These are phyloP conservation scores for Filosporella fistucella DNA, from an alignment of 495 filamentous ascomycete species.

Conservation along the genomic window DNA sequence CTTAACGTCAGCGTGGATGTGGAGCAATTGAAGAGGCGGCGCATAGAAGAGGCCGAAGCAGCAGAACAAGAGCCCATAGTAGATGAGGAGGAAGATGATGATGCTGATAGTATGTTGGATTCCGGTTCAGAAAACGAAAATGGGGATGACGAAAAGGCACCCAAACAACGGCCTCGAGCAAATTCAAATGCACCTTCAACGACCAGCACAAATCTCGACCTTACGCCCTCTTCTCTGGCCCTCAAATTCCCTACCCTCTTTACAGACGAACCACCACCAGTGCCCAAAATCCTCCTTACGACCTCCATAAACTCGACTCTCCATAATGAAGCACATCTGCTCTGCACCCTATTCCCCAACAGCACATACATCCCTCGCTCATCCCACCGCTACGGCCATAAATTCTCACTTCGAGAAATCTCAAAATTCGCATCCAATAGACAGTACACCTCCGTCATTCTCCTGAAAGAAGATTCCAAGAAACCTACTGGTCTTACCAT, in stretches of 20 bases:
- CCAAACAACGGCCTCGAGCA: constrained; percentile 25
- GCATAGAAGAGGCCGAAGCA: constrained; percentile 59
- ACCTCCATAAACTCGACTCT: constrained; percentile 80
- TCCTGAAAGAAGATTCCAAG: constrained; percentile 84
- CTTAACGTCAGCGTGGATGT: constrained; percentile 75
- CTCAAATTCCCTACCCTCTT: constrained; percentile 82
- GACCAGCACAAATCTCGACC: constrained; percentile 64
- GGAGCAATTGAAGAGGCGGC: constrained; percentile 67
- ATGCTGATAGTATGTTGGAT: constrained; percentile 70
- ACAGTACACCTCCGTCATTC: constrained; percentile 71
- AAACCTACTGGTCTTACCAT: constrained; percentile 70
- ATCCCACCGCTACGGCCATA: constrained; percentile 72
- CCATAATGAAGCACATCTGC: constrained; percentile 72
- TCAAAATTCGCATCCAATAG: constrained; percentile 76
- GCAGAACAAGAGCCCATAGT: constrained; percentile 40
- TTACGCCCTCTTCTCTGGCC: constrained; percentile 63
- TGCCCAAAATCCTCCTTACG: constrained; percentile 84
- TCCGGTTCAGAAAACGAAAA: constrained; percentile 45
- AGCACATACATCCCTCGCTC: constrained; percentile 81
- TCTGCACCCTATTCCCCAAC: constrained; percentile 82
- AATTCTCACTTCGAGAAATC: constrained; percentile 88
- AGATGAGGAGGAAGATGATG: constrained; percentile 48
- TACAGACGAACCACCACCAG: constrained; percentile 47
- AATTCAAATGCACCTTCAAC: constrained; percentile 52
- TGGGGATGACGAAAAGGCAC: constrained; percentile 38